Percentiles rank a stretch among this genome's conserved stretches.
Evolutionary conservation across 129 eudicot genomes (phyloP).

Genomic region (Chrysanthemum seticuspe): DNA sequence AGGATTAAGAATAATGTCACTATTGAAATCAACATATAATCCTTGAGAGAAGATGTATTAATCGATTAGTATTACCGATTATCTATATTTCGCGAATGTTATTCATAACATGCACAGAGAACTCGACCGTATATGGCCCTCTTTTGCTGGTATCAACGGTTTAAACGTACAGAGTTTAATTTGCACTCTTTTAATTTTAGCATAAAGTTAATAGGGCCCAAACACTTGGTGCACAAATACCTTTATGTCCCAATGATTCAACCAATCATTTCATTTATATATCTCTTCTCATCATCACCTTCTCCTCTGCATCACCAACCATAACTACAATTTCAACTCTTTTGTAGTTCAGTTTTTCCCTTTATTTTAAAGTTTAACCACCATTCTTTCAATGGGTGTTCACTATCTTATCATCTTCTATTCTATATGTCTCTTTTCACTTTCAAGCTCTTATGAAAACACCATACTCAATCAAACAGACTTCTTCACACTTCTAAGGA

Average conservation of each 20-base stretch:
- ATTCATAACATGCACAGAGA: too few relatives aligned
- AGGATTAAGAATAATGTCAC: too few relatives aligned
- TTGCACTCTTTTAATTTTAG: background rate
- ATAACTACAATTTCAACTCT: constrained; percentile 16
- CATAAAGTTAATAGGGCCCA: constrained; percentile 13
- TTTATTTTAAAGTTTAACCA: constrained; percentile 7
- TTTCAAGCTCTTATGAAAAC: constrained; percentile 32
- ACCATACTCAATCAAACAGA: constrained; percentile 38
- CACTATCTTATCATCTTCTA: constrained; percentile 29
- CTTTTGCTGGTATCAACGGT: too few relatives aligned
- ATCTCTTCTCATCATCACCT: constrained; percentile 51
- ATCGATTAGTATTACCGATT: too few relatives aligned
- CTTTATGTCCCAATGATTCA: constrained; percentile 36
- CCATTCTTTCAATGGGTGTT: constrained; percentile 41
- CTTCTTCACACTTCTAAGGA: constrained; percentile 62
- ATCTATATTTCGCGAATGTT: too few relatives aligned
- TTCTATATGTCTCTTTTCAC: constrained; percentile 33
- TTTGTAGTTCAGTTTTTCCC: constrained; percentile 6
- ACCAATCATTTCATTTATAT: constrained; percentile 65
- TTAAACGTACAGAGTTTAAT: too few relatives aligned
- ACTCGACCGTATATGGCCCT: background rate
- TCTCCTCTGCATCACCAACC: constrained; percentile 47
- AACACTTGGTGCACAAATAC: constrained; percentile 14
- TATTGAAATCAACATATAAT: too few relatives aligned
- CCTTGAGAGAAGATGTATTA: too few relatives aligned